These are phyloP conservation scores for Cordyceps cicadae DNA, from an alignment of 2,329 filamentous ascomycete species.

Conservation along the genomic window DNA sequence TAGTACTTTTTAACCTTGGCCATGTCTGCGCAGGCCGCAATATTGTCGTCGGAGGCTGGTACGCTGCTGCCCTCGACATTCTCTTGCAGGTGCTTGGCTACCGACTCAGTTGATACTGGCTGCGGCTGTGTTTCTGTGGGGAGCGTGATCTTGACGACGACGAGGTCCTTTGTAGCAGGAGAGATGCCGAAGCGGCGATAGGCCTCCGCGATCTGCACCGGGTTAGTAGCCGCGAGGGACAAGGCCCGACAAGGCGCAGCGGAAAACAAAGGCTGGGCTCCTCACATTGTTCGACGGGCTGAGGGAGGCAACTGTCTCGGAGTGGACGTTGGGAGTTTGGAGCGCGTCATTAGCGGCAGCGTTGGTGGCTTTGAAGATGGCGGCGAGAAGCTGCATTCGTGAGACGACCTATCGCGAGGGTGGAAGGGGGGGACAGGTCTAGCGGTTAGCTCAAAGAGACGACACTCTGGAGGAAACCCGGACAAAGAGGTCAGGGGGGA, in stretches of 20 bases:
- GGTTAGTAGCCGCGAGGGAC: background rate
- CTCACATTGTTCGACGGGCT: slow-evolving; percentile 74
- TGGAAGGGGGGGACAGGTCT: background rate
- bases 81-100: slow-evolving; percentile 51
- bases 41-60: slow-evolving; percentile 54
- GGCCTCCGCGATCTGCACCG: slow-evolving; percentile 70
- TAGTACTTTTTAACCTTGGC: slow-evolving; percentile 74
- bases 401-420: slow-evolving; percentile 50
- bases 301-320: slow-evolving; percentile 74
- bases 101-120: slow-evolving; percentile 34
- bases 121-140: slow-evolving; percentile 35
- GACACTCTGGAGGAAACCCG: no score
- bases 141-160: slow-evolving; percentile 70
- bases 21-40: slow-evolving; percentile 54
- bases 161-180: slow-evolving; percentile 59
- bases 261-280: background rate
- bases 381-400: slow-evolving; percentile 62
- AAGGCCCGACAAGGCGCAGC: background rate
- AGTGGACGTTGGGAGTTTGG: slow-evolving; percentile 79
- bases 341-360: slow-evolving; percentile 52
- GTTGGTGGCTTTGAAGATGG: slow-evolving; percentile 69
- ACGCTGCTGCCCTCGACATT: slow-evolving; percentile 54
- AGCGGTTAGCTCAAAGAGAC: background rate
- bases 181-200: slow-evolving; percentile 83
- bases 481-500: background rate